Percentiles rank a stretch among this genome's conserved stretches.
Evolutionary conservation across 2,329 filamentous ascomycete genomes (phyloP).

Genomic region (Exophiala viscosa): DNA sequence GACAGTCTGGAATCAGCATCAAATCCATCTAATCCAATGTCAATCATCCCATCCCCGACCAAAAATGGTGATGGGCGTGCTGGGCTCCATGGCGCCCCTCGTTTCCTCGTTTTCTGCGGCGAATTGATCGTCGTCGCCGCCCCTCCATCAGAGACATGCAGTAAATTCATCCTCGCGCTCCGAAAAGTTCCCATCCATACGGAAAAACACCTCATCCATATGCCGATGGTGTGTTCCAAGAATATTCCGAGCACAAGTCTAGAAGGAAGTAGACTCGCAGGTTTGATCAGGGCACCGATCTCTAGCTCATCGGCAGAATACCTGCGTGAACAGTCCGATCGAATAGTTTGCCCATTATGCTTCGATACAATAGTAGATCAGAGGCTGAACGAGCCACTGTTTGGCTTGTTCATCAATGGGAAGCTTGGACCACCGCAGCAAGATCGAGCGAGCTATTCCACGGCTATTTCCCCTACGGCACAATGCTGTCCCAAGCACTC

Average conservation of each 20-base stretch:
- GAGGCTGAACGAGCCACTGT: background rate
- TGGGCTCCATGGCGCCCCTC: background rate
- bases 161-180: background rate
- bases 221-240: background rate
- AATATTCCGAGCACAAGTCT: conserved; percentile 4
- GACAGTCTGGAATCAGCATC: background rate
- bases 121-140: background rate
- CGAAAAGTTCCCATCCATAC: background rate
- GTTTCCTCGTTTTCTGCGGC: background rate
- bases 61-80: background rate
- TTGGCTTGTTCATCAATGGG: background rate
- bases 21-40: background rate
- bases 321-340: too few species aligned
- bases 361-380: background rate
- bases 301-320: background rate
- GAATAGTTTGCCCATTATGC: background rate
- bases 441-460: background rate
- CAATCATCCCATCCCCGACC: background rate
- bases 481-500: too few species aligned
- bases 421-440: too few species aligned
- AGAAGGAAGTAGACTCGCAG: conserved; percentile 14
- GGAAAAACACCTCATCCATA: background rate
- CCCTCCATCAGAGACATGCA: background rate
- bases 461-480: background rate
- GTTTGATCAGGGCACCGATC: background rate